Evolutionary conservation across 1,284 basidiomycete genomes (phyloP).

Genomic region (Ceratobasidium sp.): DNA sequence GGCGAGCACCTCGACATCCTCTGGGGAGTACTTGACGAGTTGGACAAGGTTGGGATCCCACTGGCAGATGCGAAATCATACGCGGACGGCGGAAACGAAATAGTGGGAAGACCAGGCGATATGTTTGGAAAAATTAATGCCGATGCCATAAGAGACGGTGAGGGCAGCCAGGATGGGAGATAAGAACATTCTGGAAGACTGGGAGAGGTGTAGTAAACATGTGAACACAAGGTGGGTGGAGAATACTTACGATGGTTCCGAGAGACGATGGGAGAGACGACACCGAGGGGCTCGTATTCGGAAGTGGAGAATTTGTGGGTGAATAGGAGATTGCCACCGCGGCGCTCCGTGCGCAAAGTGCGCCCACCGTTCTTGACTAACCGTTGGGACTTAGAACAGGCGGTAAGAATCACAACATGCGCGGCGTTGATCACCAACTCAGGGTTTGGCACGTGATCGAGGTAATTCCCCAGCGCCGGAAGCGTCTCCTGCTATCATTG

Average conservation of each 20-base stretch:
- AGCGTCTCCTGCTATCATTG: too few relatives aligned
- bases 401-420: constrained; percentile 90
- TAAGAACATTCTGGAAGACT: constrained; percentile 94
- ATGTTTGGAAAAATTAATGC: constrained; percentile 94
- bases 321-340: constrained; percentile 81
- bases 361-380: constrained; percentile 85
- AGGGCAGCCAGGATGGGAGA: constrained; percentile 92
- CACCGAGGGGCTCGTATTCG: constrained; percentile 92
- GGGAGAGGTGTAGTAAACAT: constrained; percentile 30
- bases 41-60: constrained; percentile 87
- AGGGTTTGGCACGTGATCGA: not conserved
- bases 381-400: constrained; percentile 91
- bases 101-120: constrained; percentile 89
- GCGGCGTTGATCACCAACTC: constrained; percentile 85
- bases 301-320: constrained; percentile 89
- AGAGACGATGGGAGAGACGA: constrained; percentile 92
- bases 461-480: too few relatives aligned
- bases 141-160: constrained; percentile 90
- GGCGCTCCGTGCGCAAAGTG: constrained; percentile 76
- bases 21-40: constrained; percentile 89
- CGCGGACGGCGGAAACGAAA: constrained; percentile 83
- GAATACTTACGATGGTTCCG: constrained; percentile 87
- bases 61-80: constrained; percentile 81
- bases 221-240: not conserved
- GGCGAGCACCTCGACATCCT: constrained; percentile 86